Percentiles rank a stretch among this genome's conserved stretches.
Conservation (phyloP, 176 grass and related monocot genomes). For the Rhynchospora breviuscula region DNA sequence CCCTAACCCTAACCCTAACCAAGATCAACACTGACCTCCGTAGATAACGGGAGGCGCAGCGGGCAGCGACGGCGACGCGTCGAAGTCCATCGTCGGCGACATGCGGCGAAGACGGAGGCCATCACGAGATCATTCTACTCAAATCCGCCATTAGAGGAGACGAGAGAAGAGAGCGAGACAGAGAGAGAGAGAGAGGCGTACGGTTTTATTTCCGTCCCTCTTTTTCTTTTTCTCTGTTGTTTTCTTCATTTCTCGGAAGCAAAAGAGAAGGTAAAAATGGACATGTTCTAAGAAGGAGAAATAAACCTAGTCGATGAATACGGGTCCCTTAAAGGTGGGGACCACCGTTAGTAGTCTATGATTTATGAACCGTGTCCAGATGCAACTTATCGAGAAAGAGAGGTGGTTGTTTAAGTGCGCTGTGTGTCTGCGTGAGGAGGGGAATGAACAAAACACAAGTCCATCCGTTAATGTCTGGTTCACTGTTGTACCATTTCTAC, state of each 20-base stretch:
- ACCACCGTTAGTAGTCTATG: background rate
- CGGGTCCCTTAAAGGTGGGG: background rate
- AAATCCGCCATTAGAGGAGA: background rate
- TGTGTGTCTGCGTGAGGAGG: background rate
- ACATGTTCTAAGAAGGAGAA: background rate
- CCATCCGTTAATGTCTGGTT: background rate
- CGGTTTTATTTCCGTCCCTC: background rate
- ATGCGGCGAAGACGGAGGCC: background rate
- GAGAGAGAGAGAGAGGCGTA: constrained; percentile 1
- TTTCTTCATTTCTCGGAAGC: background rate
- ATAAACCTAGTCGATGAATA: background rate
- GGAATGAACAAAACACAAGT: background rate
- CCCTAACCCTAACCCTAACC: constrained; percentile 30
- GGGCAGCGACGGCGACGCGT: constrained; percentile 17
- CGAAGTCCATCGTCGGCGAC: constrained; percentile 22
- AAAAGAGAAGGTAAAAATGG: background rate
- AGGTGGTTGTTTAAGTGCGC: background rate
- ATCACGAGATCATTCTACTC: constrained; percentile 12
- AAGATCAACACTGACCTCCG: constrained; percentile 15
- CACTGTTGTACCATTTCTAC: background rate
- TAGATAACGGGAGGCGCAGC: background rate
- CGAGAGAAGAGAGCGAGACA: background rate
- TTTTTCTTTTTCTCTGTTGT: background rate
- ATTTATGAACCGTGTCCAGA: background rate
- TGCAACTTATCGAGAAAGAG: background rate